These are phyloP conservation scores for Dryadomyces quercivorus DNA, from an alignment of 2,329 filamentous ascomycete genomes.

Conservation along the genomic window DNA sequence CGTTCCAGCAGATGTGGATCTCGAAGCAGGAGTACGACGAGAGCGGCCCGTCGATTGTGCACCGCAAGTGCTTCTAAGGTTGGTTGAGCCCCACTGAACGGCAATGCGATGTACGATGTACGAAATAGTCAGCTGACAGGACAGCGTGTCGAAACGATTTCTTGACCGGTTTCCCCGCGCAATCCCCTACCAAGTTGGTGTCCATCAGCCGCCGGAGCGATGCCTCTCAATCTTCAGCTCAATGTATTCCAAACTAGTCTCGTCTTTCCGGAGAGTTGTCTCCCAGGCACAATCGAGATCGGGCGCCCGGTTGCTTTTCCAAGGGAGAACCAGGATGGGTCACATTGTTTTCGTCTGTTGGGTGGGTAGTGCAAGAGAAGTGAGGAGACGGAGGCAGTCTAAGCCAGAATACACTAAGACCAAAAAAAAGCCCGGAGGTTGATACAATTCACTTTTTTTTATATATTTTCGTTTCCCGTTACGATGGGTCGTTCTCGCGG, in stretches of 20 bases:
- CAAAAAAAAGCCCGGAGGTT: constrained; percentile 28
- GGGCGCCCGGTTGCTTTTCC: constrained; percentile 32
- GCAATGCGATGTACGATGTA: no score
- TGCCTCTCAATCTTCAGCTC: constrained; percentile 28
- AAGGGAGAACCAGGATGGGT: constrained; percentile 12
- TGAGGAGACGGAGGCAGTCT: background rate
- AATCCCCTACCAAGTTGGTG: constrained; percentile 25
- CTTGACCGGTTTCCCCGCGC: constrained; percentile 10
- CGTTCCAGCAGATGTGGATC: constrained; percentile 99
- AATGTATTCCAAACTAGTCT: constrained; percentile 38
- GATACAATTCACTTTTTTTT: constrained; percentile 41
- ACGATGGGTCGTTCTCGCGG: constrained; percentile 15
- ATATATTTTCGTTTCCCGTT: constrained; percentile 18
- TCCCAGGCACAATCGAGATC: constrained; percentile 31
- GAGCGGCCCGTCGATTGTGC: constrained; percentile 97
- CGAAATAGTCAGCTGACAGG: background rate
- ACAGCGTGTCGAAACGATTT: background rate
- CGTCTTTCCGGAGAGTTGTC: constrained; percentile 46
- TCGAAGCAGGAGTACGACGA: constrained; percentile 99
- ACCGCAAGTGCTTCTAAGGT: constrained; percentile 99
- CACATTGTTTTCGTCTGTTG: constrained; percentile 3
- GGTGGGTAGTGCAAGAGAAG: constrained; percentile 1
- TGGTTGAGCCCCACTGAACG: constrained; percentile 13
- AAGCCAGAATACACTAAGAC: constrained; percentile 5
- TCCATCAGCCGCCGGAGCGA: constrained; percentile 27